Evolutionary conservation across 2,329 filamentous ascomycete genomes (phyloP).

Genomic region (Epichloe elymi): DNA sequence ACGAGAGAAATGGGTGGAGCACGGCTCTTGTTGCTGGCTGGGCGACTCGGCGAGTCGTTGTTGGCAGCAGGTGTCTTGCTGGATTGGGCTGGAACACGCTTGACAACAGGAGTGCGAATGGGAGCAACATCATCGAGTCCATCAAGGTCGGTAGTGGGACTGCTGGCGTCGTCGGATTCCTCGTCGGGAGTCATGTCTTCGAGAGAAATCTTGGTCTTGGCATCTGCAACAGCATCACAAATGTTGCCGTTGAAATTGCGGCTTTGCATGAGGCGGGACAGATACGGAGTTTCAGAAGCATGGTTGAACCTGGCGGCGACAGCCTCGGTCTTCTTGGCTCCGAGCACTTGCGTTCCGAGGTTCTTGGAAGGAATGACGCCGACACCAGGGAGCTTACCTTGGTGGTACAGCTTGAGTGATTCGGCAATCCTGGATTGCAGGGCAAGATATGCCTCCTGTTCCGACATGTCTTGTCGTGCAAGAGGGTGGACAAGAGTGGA

Average conservation of each 20-base stretch:
- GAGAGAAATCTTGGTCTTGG: conserved; percentile 38
- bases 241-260: conserved; percentile 50
- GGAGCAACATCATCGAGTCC: conserved; percentile 8
- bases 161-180: conserved; percentile 32
- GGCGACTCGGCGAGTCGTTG: conserved; percentile 27
- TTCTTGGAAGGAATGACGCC: conserved; percentile 28
- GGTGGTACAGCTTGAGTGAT: conserved; percentile 37
- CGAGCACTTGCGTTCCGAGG: conserved; percentile 6
- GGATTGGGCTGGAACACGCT: conserved; percentile 47
- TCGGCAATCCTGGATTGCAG: conserved; percentile 40
- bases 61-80: conserved; percentile 34
- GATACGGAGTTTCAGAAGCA: conserved; percentile 48
- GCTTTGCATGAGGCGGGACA: conserved; percentile 51
- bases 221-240: conserved; percentile 42
- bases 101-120: conserved; percentile 28
- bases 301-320: conserved; percentile 29
- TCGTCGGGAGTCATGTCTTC: conserved; percentile 40
- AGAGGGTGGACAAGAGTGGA: conserved; percentile 20
- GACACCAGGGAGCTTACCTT: conserved; percentile 36
- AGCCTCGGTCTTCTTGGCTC: background rate
- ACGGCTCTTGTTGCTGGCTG: conserved; percentile 45
- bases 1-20: conserved; percentile 26
- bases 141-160: conserved; percentile 7
- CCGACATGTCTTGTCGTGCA: conserved; percentile 32
- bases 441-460: conserved; percentile 37